Evolutionary conservation across 2,329 filamentous ascomycete species (phyloP).

Genomic region (Leptoxyphium fumago): DNA sequence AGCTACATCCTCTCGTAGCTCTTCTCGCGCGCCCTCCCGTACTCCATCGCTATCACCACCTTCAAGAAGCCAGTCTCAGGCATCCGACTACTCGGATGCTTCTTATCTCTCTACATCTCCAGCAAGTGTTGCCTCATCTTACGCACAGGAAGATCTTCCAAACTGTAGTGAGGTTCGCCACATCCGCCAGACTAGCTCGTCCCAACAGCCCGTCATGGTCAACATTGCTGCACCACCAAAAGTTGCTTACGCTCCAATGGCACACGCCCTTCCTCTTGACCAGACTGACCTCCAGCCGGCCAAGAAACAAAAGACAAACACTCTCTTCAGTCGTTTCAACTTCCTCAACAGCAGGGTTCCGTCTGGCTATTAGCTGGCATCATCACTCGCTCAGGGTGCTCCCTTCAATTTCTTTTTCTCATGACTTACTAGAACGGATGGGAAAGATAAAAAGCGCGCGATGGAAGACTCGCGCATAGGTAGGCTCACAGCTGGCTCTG

Average conservation of each 20-base stretch:
- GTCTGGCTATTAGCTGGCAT: neutral
- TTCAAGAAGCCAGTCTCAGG: constrained; percentile 23
- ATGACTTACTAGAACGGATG: no score
- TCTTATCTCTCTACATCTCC: constrained; percentile 18
- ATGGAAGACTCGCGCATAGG: neutral
- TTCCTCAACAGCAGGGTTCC: neutral
- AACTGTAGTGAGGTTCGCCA: constrained; percentile 8
- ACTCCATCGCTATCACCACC: constrained; percentile 36
- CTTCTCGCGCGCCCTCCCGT: constrained; percentile 26
- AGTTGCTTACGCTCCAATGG: constrained; percentile 1
- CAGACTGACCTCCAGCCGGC: constrained; percentile 15
- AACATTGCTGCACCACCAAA: constrained; percentile 29
- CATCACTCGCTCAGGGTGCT: neutral
- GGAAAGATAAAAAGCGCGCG: no score
- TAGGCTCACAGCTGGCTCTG: neutral
- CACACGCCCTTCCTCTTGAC: constrained; percentile 13
- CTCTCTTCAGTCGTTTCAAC: constrained; percentile 22
- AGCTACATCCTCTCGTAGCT: constrained; percentile 10
- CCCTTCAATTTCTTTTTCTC: neutral
- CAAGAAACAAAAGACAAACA: constrained; percentile 22
- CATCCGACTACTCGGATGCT: constrained; percentile 20
- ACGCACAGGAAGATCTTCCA: constrained; percentile 7
- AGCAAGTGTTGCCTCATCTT: constrained; percentile 20
- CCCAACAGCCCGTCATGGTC: constrained; percentile 27
- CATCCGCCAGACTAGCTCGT: constrained; percentile 18